These are phyloP conservation scores for Tagetes erecta DNA, from an alignment of 129 eudicot species.

Conservation along the genomic window DNA sequence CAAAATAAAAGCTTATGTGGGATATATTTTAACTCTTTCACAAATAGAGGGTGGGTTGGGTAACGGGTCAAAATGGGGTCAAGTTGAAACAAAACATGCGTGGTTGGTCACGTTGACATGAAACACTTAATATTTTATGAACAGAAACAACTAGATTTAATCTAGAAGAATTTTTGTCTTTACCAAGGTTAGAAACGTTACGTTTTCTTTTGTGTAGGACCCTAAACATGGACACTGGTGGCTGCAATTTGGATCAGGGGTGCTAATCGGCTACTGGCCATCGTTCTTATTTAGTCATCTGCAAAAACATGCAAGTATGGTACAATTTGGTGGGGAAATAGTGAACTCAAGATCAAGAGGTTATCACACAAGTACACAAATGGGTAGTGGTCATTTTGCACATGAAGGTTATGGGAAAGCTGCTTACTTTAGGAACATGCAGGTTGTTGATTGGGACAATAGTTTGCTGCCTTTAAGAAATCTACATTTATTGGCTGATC, in stretches of 20 bases:
- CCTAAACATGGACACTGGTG: constrained; percentile 99
- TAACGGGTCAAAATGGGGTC: not conserved
- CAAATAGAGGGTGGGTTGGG: not conserved
- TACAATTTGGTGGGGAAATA: constrained; percentile 95
- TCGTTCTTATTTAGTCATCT: constrained; percentile 76
- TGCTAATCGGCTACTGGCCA: constrained; percentile 94
- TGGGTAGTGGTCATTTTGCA: constrained; percentile 97
- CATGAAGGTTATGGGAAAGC: constrained; percentile 87
- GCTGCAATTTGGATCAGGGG: constrained; percentile 83
- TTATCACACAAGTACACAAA: constrained; percentile 87
- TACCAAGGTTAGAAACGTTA: not conserved
- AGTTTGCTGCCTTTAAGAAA: constrained; percentile 73
- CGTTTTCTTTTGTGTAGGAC: constrained; percentile 43
- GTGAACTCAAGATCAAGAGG: constrained; percentile 78
- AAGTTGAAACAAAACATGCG: not conserved
- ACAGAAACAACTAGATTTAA: too few relatives aligned
- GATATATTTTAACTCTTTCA: not conserved
- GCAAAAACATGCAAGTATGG: constrained; percentile 82
- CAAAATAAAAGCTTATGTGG: constrained; percentile 36
- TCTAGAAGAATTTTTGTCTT: not conserved
- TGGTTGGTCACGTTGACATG: not conserved
- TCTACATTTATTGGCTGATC: constrained; percentile 79
- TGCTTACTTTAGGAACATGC: constrained; percentile 84
- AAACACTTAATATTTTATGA: not conserved
- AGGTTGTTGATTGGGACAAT: constrained; percentile 95